Conservation (phyloP, 2,329 filamentous ascomycete species). For the Shiraia sp. region DNA sequence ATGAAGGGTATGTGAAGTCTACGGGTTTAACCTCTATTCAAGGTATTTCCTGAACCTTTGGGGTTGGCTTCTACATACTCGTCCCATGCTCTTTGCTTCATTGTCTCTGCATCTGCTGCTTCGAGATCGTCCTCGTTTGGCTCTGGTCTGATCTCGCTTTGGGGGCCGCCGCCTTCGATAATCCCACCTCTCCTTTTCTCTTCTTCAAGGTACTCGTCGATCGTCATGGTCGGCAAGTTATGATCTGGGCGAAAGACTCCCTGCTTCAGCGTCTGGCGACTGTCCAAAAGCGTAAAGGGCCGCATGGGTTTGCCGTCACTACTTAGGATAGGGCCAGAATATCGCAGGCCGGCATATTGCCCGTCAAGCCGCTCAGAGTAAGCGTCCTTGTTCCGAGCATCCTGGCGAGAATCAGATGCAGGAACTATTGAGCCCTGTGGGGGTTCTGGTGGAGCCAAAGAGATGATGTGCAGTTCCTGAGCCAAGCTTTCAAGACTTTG, state of each 20-base stretch:
- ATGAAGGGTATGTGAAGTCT: not conserved
- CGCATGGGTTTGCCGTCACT: conserved; percentile 81
- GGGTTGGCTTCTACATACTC: conserved; percentile 91
- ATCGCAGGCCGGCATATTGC: conserved; percentile 45
- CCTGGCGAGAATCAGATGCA: conserved; percentile 51
- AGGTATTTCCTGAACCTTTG: conserved; percentile 78
- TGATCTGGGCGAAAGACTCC: conserved; percentile 90
- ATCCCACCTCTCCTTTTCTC: conserved; percentile 83
- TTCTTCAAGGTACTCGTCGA: conserved; percentile 96
- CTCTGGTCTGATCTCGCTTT: conserved; percentile 68
- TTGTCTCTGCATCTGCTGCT: conserved; percentile 84
- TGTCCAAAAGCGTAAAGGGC: conserved; percentile 84
- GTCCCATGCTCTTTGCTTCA: conserved; percentile 95
- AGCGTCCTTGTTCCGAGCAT: conserved; percentile 53
- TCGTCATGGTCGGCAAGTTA: conserved; percentile 94
- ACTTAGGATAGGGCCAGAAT: conserved; percentile 74
- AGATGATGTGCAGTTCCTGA: conserved; percentile 81
- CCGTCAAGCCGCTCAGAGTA: conserved; percentile 77
- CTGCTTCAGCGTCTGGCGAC: conserved; percentile 72
- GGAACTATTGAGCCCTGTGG: conserved; percentile 44
- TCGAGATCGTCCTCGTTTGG: conserved; percentile 89
- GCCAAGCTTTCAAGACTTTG: conserved; percentile 85
- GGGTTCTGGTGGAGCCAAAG: conserved; percentile 65
- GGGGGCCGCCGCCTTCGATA: conserved; percentile 85
- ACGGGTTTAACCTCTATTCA: conserved; percentile 68